Percentiles rank a stretch among this genome's conserved stretches.
These are phyloP conservation scores for Silene uniflora DNA, from an alignment of 148 eudicot genomes.

Conservation along the genomic window DNA sequence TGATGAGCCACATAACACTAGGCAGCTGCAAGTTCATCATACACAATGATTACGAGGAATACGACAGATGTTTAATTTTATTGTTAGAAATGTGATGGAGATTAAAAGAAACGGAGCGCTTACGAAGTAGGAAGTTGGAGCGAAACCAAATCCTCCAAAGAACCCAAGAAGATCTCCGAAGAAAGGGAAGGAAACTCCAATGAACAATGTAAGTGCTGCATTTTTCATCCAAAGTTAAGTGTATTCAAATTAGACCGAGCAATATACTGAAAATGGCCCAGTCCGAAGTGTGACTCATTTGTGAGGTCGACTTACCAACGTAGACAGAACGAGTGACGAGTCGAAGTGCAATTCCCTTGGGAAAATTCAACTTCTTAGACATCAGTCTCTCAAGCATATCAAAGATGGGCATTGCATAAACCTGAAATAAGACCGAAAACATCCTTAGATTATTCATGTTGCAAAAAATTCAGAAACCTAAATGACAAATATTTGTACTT, in stretches of 20 bases:
- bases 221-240: no score
- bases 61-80: neutral
- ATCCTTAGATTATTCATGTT: neutral
- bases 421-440: constrained; percentile 33
- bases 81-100: no score
- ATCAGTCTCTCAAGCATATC: constrained; percentile 51
- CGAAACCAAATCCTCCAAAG: constrained; percentile 93
- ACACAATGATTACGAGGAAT: neutral
- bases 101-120: no score
- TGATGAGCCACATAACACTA: constrained; percentile 70
- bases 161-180: constrained; percentile 95
- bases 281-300: no score
- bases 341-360: constrained; percentile 50
- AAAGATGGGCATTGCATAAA: constrained; percentile 91
- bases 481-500: constrained; percentile 30
- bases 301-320: constrained; percentile 46
- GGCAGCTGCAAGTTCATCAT: constrained; percentile 59
- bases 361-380: constrained; percentile 40
- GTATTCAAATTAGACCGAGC: no score
- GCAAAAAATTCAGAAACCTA: neutral
- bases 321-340: constrained; percentile 65
- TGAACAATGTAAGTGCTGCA: constrained; percentile 72
- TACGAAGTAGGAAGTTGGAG: no score
- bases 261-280: neutral
- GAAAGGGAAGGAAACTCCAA: constrained; percentile 89